phyloP scores from a whole-genome alignment of 305 asterid genomes.

The Solanum hybrid region DNA sequence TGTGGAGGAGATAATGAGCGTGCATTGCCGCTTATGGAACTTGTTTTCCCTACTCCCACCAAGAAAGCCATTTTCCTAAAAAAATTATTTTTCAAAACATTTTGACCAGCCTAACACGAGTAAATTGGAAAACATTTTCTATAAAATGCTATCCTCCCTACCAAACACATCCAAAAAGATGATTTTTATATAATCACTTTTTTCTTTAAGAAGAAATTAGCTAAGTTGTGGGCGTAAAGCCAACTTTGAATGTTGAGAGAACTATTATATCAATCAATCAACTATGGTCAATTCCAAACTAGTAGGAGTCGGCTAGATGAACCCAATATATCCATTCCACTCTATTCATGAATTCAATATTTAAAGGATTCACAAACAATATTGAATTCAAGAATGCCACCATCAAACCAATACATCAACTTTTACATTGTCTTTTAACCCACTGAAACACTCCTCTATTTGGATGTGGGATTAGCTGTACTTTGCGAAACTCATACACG shows the following conservation, averaged over 20 bases:
- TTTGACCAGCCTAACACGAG: background rate
- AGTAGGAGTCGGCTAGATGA: background rate
- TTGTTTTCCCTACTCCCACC: background rate
- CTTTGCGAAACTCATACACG: background rate
- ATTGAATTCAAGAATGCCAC: background rate
- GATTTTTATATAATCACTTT: background rate
- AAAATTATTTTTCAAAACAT: background rate
- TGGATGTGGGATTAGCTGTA: background rate
- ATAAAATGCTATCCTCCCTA: background rate
- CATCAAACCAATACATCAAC: background rate
- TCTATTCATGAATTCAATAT: background rate
- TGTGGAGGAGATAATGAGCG: background rate
- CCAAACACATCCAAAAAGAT: background rate
- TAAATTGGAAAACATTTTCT: background rate
- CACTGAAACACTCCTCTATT: background rate
- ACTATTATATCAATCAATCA: background rate
- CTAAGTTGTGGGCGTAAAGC: background rate
- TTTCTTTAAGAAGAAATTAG: background rate
- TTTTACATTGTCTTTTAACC: background rate
- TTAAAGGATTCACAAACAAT: background rate
- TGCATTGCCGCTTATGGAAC: background rate
- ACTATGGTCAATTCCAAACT: background rate
- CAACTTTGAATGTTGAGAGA: background rate
- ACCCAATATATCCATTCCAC: background rate
- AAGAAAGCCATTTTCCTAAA: background rate